phyloP scores from a whole-genome alignment of 768 basidiomycete species.

The Daedalea quercina region DNA sequence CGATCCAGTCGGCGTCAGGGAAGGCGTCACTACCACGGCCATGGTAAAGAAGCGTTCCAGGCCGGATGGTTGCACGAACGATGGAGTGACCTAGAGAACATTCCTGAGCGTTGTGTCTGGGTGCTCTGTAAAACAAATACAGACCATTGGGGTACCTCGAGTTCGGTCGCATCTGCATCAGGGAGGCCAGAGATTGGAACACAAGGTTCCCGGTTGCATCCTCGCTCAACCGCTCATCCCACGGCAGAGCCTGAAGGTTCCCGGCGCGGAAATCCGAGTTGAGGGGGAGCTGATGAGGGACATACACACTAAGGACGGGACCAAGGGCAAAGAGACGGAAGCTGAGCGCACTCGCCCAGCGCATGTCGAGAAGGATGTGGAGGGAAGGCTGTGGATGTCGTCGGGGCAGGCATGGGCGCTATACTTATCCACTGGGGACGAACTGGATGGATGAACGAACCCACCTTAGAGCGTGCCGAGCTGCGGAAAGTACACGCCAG shows the following conservation, averaged over 20 bases:
- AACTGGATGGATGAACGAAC: too few relatives aligned
- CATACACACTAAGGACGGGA: background rate
- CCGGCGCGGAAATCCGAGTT: background rate
- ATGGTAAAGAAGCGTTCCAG: background rate
- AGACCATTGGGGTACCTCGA: background rate
- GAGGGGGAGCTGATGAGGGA: background rate
- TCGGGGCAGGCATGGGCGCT: too few relatives aligned
- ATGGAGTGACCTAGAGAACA: background rate
- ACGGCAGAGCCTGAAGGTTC: background rate
- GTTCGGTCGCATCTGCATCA: background rate
- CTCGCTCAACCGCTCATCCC: background rate
- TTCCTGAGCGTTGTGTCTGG: background rate
- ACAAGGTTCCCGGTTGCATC: background rate
- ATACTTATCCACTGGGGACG: too few relatives aligned
- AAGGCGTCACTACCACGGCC: background rate
- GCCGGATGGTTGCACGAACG: background rate
- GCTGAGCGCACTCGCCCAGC: background rate
- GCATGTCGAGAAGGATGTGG: background rate
- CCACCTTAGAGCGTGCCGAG: too few relatives aligned
- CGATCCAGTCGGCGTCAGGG: background rate
- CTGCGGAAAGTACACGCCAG: too few relatives aligned
- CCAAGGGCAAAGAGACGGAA: background rate
- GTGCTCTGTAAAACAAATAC: background rate
- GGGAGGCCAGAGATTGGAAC: background rate
- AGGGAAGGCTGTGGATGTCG: too few relatives aligned